Evolutionary conservation across 1,284 basidiomycete species (phyloP).

Genomic region (Anthracocystis setariae): DNA sequence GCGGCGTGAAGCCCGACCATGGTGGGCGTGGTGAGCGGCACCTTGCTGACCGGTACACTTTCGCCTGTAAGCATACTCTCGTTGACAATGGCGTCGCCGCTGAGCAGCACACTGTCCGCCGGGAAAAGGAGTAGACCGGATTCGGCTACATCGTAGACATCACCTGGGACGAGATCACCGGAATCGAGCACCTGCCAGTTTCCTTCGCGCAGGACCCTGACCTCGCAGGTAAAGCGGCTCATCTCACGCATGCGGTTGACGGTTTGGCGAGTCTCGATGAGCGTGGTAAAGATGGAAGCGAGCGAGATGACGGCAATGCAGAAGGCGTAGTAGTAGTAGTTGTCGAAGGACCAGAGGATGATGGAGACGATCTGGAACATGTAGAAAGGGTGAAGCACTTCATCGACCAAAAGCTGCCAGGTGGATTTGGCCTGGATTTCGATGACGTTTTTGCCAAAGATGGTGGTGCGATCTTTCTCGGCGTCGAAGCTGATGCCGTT

Average conservation of each 20-base stretch:
- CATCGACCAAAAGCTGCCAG: slow-evolving; percentile 84
- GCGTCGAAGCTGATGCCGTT: slow-evolving; percentile 56
- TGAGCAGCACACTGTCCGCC: slow-evolving; percentile 89
- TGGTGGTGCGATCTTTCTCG: slow-evolving; percentile 66
- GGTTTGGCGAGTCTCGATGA: slow-evolving; percentile 88
- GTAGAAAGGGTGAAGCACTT: slow-evolving; percentile 50
- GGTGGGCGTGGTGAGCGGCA: slow-evolving; percentile 71
- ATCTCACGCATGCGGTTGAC: slow-evolving; percentile 94
- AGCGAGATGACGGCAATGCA: slow-evolving; percentile 94
- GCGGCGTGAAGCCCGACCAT: slow-evolving; percentile 53
- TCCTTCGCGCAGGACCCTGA: slow-evolving; percentile 79
- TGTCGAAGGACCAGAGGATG: slow-evolving; percentile 89
- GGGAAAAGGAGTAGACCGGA: slow-evolving; percentile 82
- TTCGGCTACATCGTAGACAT: slow-evolving; percentile 87
- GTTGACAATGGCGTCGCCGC: slow-evolving; percentile 96
- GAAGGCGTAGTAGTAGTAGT: slow-evolving; percentile 93
- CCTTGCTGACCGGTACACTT: slow-evolving; percentile 90
- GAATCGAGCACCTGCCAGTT: slow-evolving; percentile 74
- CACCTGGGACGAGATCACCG: slow-evolving; percentile 86
- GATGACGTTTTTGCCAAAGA: slow-evolving; percentile 90
- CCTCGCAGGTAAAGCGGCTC: slow-evolving; percentile 87
- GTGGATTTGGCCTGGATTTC: slow-evolving; percentile 90
- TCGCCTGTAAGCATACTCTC: slow-evolving; percentile 99
- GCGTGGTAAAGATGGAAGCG: slow-evolving; percentile 84
- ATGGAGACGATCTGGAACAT: slow-evolving; percentile 98